Evolutionary conservation across 2,329 filamentous ascomycete genomes (phyloP).

Genomic region (Aschersonia sp.): DNA sequence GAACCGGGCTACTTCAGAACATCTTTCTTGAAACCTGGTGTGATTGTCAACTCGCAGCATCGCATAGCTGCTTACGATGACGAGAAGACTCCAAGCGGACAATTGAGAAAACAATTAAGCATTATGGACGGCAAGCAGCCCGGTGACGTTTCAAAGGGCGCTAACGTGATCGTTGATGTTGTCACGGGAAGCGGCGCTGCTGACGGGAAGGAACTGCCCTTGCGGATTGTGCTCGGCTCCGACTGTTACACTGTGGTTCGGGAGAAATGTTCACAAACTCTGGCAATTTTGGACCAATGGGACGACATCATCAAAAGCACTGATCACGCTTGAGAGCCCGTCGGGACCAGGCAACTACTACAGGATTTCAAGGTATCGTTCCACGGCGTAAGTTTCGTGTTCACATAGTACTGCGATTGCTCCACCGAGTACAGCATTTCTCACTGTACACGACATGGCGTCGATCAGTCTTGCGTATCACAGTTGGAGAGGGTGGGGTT

Average conservation of each 20-base stretch:
- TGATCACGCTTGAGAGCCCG: slow-evolving; percentile 4
- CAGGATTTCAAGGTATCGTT: too few species aligned
- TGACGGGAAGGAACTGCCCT: slow-evolving; percentile 32
- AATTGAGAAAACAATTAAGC: slow-evolving; percentile 15
- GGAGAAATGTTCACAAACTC: slow-evolving; percentile 25
- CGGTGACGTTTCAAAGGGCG: slow-evolving; percentile 40
- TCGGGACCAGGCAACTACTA: too few species aligned
- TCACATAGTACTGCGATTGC: too few species aligned
- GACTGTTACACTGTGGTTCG: slow-evolving; percentile 29
- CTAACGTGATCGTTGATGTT: slow-evolving; percentile 36
- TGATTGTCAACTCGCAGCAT: slow-evolving; percentile 11
- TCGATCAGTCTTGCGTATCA: background rate
- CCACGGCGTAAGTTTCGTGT: too few species aligned
- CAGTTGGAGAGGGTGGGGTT: background rate
- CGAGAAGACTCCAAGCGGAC: slow-evolving; percentile 13
- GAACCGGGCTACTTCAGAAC: slow-evolving; percentile 42
- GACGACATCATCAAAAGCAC: slow-evolving; percentile 16
- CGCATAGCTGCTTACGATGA: slow-evolving; percentile 18
- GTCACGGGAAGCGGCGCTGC: slow-evolving; percentile 34
- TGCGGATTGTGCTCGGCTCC: slow-evolving; percentile 37
- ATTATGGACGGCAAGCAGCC: slow-evolving; percentile 31
- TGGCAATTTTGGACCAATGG: slow-evolving; percentile 34
- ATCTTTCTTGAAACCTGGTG: slow-evolving; percentile 25
- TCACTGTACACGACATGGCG: too few species aligned
- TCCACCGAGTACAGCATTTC: too few species aligned